Evolutionary conservation across 768 basidiomycete genomes (phyloP).

Genomic region (Leccinum pellstonianum): DNA sequence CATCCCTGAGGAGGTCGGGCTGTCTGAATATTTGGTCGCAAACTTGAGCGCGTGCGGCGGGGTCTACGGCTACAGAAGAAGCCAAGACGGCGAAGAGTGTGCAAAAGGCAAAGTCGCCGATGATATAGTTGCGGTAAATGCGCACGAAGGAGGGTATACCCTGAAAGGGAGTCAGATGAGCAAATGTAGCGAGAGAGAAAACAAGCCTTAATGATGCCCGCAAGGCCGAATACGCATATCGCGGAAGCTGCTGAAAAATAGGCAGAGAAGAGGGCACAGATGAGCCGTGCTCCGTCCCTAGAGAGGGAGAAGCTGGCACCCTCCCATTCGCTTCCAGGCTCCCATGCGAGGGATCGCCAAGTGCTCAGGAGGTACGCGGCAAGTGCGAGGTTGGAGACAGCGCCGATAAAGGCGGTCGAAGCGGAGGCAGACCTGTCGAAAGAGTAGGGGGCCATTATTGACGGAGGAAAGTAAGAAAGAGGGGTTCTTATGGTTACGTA

Average conservation of each 20-base stretch:
- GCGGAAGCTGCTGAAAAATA: slow-evolving; percentile 67
- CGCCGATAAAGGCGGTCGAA: slow-evolving; percentile 39
- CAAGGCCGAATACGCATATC: slow-evolving; percentile 63
- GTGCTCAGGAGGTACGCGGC: slow-evolving; percentile 41
- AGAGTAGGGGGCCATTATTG: slow-evolving; percentile 10
- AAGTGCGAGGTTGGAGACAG: slow-evolving; percentile 40
- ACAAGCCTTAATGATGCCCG: slow-evolving; percentile 65
- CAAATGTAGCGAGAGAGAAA: slow-evolving; percentile 6
- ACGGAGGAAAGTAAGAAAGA: not conserved
- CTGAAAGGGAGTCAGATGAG: slow-evolving; percentile 35
- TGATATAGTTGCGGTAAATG: slow-evolving; percentile 79
- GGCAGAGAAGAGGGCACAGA: slow-evolving; percentile 61
- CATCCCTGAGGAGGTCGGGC: slow-evolving; percentile 68
- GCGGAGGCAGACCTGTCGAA: slow-evolving; percentile 37
- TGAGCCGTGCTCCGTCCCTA: slow-evolving; percentile 41
- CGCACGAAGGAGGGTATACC: slow-evolving; percentile 63
- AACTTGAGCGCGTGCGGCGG: slow-evolving; percentile 53
- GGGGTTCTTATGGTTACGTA: not conserved
- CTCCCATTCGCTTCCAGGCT: slow-evolving; percentile 50
- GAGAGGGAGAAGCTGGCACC: slow-evolving; percentile 40
- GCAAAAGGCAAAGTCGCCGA: slow-evolving; percentile 75
- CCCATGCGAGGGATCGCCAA: slow-evolving; percentile 47
- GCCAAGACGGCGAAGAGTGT: slow-evolving; percentile 54
- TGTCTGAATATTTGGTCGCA: slow-evolving; percentile 78
- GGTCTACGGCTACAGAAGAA: slow-evolving; percentile 58